Conservation (phyloP, 805 yeast genomes). For the Peterozyma xylosa region DNA sequence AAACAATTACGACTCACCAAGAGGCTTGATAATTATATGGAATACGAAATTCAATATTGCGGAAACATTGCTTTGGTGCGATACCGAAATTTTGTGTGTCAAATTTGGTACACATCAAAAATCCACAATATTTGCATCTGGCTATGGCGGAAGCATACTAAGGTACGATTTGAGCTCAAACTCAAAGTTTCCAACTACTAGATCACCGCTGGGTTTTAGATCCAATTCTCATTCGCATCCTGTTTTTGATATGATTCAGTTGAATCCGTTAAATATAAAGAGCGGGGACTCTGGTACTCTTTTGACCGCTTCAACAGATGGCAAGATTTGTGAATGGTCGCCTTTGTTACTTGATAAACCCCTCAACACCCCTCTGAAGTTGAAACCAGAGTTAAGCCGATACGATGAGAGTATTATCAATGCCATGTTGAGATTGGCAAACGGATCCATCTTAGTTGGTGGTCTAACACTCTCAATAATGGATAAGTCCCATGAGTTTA, state of each 20-base stretch:
- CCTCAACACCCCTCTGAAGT: background rate
- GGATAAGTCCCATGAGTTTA: conserved; percentile 5
- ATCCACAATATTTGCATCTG: conserved; percentile 27
- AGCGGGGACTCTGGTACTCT: background rate
- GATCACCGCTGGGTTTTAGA: conserved; percentile 2
- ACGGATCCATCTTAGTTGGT: conserved; percentile 6
- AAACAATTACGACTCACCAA: background rate
- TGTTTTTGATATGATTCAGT: conserved; percentile 1
- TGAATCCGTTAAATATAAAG: background rate
- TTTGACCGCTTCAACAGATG: conserved; percentile 8
- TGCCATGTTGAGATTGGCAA: background rate
- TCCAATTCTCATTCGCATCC: conserved; percentile 8
- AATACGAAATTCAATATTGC: conserved; percentile 15
- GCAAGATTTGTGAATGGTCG: conserved; percentile 9
- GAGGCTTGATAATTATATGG: conserved; percentile 24
- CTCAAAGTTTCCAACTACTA: conserved; percentile 1
- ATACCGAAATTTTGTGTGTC: conserved; percentile 21
- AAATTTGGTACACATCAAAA: conserved; percentile 22
- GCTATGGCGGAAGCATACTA: conserved; percentile 27
- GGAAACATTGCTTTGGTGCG: conserved; percentile 24
- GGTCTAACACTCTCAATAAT: conserved; percentile 2
- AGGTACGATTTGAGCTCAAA: conserved; percentile 28
- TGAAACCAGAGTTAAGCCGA: background rate
- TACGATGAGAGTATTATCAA: conserved; percentile 6
- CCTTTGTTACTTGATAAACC: conserved; percentile 8